Evolutionary conservation across 2,329 filamentous ascomycete species (phyloP).

Genomic region (Stagonosporopsis vannaccii): DNA sequence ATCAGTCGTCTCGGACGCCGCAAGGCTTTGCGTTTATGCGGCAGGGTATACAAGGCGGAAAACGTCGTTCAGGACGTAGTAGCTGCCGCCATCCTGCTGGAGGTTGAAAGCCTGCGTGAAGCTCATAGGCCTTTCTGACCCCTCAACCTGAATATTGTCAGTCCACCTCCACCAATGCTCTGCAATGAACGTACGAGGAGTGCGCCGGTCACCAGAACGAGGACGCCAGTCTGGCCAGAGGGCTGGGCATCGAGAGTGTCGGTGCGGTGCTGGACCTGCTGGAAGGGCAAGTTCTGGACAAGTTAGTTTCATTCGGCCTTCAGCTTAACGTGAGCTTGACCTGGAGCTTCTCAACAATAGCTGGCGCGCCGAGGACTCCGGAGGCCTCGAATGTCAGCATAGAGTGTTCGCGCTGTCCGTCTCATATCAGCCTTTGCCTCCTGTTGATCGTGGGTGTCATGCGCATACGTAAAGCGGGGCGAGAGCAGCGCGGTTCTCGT

Average conservation of each 20-base stretch:
- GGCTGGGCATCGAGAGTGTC: slow-evolving; percentile 85
- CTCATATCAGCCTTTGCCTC: slow-evolving; percentile 16
- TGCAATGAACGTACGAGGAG: slow-evolving; percentile 69
- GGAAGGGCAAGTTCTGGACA: slow-evolving; percentile 75
- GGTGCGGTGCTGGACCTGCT: slow-evolving; percentile 80
- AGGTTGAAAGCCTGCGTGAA: slow-evolving; percentile 93
- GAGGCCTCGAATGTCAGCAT: slow-evolving; percentile 92
- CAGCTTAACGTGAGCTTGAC: slow-evolving; percentile 60
- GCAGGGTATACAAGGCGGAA: slow-evolving; percentile 83
- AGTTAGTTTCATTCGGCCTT: slow-evolving; percentile 24
- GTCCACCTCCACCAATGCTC: background rate
- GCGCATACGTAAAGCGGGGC: slow-evolving; percentile 78
- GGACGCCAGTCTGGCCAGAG: slow-evolving; percentile 69
- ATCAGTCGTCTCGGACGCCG: slow-evolving; percentile 11
- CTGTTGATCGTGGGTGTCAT: background rate
- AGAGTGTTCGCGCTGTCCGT: slow-evolving; percentile 74
- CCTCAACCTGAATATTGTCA: slow-evolving; percentile 69
- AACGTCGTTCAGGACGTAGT: slow-evolving; percentile 90
- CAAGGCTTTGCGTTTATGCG: slow-evolving; percentile 32
- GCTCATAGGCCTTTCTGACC: slow-evolving; percentile 85
- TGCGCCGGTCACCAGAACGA: slow-evolving; percentile 88
- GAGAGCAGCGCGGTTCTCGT: slow-evolving; percentile 71
- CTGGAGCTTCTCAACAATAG: slow-evolving; percentile 80
- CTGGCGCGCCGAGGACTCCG: slow-evolving; percentile 67
- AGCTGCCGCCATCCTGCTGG: slow-evolving; percentile 72